phyloP scores from a whole-genome alignment of 805 yeast species.

The Saturnispora hagleri region DNA sequence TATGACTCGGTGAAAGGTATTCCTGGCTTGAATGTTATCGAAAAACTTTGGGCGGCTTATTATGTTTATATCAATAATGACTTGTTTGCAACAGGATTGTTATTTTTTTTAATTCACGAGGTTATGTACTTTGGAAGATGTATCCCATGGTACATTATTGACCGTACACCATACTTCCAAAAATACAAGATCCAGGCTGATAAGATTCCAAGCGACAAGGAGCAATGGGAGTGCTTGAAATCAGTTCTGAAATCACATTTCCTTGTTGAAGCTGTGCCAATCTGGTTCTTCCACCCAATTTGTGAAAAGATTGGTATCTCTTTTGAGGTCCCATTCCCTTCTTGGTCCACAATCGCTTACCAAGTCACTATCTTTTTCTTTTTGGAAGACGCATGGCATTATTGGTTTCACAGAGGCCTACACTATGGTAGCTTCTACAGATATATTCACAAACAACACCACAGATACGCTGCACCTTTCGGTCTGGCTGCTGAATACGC shows the following conservation, averaged over 20 bases:
- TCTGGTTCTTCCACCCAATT: slow-evolving; percentile 94
- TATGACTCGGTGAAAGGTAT: slow-evolving; percentile 22
- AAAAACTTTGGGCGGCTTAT: slow-evolving; percentile 82
- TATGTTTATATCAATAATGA: slow-evolving; percentile 82
- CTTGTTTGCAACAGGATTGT: slow-evolving; percentile 80
- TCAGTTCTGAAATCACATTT: slow-evolving; percentile 79
- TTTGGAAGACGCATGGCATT: slow-evolving; percentile 93
- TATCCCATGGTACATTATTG: slow-evolving; percentile 87
- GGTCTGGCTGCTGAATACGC: slow-evolving; percentile 97
- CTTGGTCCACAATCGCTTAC: slow-evolving; percentile 41
- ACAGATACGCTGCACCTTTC: slow-evolving; percentile 95
- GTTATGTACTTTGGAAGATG: slow-evolving; percentile 85
- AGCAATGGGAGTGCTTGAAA: slow-evolving; percentile 90
- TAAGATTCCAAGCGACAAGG: slow-evolving; percentile 67
- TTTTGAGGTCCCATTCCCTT: slow-evolving; percentile 80
- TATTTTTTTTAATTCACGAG: slow-evolving; percentile 80
- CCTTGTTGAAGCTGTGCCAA: slow-evolving; percentile 90
- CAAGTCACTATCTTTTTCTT: slow-evolving; percentile 76
- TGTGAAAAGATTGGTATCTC: slow-evolving; percentile 74
- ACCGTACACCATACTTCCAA: slow-evolving; percentile 74
- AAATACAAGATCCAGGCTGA: slow-evolving; percentile 85
- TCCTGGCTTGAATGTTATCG: slow-evolving; percentile 34
- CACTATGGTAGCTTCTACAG: slow-evolving; percentile 87
- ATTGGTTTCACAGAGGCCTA: slow-evolving; percentile 86
- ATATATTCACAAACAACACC: slow-evolving; percentile 94